Evolutionary conservation across 176 grass and related monocot species (phyloP).

Genomic region (Hyparrhenia diplandra): DNA sequence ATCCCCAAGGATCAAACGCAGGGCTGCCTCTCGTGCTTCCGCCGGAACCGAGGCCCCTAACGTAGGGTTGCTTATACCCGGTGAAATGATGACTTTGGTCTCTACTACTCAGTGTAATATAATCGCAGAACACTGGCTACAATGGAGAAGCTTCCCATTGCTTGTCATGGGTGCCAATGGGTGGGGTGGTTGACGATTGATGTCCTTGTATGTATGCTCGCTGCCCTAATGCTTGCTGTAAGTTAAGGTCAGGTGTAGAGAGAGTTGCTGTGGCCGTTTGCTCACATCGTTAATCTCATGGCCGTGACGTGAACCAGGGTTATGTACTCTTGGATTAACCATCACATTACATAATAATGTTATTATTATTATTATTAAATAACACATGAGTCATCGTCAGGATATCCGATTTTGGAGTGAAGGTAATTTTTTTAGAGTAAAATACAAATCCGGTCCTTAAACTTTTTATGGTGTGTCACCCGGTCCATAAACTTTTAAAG

Average conservation of each 20-base stretch:
- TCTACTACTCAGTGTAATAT: slow-evolving; percentile 42
- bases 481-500: too few species aligned
- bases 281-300: background rate
- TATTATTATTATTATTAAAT: slow-evolving; percentile 15
- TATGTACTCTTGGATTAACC: slow-evolving; percentile 28
- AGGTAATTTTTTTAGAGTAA: too few species aligned
- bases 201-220: slow-evolving; percentile 5
- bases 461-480: too few species aligned
- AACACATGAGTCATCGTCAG: background rate
- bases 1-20: slow-evolving; percentile 67
- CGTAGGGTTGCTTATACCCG: background rate
- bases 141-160: slow-evolving; percentile 2
- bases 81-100: background rate
- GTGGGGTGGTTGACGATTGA: background rate
- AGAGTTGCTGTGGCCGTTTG: background rate
- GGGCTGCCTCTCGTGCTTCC: slow-evolving; percentile 78
- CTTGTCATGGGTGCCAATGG: slow-evolving; percentile 30
- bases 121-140: slow-evolving; percentile 39
- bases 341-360: background rate
- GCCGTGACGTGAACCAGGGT: slow-evolving; percentile 7
- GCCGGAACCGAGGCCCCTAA: slow-evolving; percentile 70
- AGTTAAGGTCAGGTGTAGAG: background rate
- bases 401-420: background rate
- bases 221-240: slow-evolving; percentile 12
- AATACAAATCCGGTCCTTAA: too few species aligned